Conservation (phyloP, 2,329 filamentous ascomycete genomes). For the Xylariaceae sp. region DNA sequence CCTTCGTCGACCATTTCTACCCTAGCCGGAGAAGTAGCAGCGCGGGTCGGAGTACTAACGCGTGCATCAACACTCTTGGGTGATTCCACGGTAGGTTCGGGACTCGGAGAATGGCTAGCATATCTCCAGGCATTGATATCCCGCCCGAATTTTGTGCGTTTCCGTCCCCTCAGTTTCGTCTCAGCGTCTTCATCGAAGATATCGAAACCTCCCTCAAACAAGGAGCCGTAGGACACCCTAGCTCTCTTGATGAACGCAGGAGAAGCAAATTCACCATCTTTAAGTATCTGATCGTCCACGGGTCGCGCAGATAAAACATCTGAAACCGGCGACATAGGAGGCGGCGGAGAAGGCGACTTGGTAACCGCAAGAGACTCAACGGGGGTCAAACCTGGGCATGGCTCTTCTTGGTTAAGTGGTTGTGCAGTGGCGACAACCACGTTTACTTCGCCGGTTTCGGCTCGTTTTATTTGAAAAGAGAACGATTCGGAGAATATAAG, state of each 20-base stretch:
- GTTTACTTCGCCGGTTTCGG: slow-evolving; percentile 44
- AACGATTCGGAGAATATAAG: slow-evolving; percentile 49
- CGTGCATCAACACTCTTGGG: slow-evolving; percentile 12
- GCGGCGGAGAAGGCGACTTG: background rate
- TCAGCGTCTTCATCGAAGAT: slow-evolving; percentile 66
- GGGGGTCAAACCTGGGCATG: background rate
- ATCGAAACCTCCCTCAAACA: slow-evolving; percentile 60
- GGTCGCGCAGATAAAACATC: slow-evolving; percentile 31
- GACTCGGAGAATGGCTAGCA: slow-evolving; percentile 64
- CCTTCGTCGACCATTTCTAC: slow-evolving; percentile 36
- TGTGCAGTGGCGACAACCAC: slow-evolving; percentile 49
- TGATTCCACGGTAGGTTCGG: slow-evolving; percentile 40
- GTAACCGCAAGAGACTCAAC: background rate
- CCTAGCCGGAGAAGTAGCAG: slow-evolving; percentile 18
- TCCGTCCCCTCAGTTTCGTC: slow-evolving; percentile 57
- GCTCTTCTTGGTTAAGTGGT: slow-evolving; percentile 22
- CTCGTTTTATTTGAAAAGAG: slow-evolving; percentile 40
- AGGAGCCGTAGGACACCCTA: slow-evolving; percentile 62
- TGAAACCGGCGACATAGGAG: slow-evolving; percentile 3
- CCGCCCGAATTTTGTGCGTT: slow-evolving; percentile 63
- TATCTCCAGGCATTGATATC: slow-evolving; percentile 69
- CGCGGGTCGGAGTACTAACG: slow-evolving; percentile 21
- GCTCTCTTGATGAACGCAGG: slow-evolving; percentile 74
- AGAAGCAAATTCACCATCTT: slow-evolving; percentile 59
- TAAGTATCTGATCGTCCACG: slow-evolving; percentile 33